These are phyloP conservation scores for Fomes fomentarius DNA, from an alignment of 1,284 basidiomycete species.

Conservation along the genomic window DNA sequence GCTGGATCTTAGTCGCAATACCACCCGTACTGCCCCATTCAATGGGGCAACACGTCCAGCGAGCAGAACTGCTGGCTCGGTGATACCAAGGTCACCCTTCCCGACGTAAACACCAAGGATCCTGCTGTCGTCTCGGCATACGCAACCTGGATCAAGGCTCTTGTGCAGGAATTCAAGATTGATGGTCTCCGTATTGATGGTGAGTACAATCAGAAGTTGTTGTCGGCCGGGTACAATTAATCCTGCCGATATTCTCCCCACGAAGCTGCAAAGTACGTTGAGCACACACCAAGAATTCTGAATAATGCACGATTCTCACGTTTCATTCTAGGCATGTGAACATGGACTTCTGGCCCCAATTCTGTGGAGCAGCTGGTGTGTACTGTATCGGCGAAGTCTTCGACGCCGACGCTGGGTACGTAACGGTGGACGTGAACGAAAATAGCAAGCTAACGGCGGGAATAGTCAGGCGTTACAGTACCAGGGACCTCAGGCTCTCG, in stretches of 20 bases:
- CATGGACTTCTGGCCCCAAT: slow-evolving; percentile 69
- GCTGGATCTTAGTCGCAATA: slow-evolving; percentile 49
- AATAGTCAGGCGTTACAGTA: slow-evolving; percentile 30
- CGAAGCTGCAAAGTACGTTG: slow-evolving; percentile 51
- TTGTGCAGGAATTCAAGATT: slow-evolving; percentile 67
- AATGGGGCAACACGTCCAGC: slow-evolving; percentile 65
- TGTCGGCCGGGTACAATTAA: slow-evolving; percentile 32
- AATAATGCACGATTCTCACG: background rate
- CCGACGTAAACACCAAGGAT: slow-evolving; percentile 77
- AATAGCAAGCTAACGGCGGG: background rate
- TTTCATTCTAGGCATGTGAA: slow-evolving; percentile 56
- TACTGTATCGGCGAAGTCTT: slow-evolving; percentile 89
- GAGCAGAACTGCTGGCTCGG: slow-evolving; percentile 81
- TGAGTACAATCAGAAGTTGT: slow-evolving; percentile 3
- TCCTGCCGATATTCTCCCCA: background rate
- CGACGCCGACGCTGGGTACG: slow-evolving; percentile 58
- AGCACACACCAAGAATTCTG: background rate
- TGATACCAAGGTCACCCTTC: slow-evolving; percentile 66
- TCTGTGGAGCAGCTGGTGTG: slow-evolving; percentile 74
- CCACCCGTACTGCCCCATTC: slow-evolving; percentile 71
- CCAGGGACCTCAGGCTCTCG: slow-evolving; percentile 42
- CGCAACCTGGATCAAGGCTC: slow-evolving; percentile 61
- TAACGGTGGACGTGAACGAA: background rate
- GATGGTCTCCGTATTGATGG: slow-evolving; percentile 82
- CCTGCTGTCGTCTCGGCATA: slow-evolving; percentile 60